Conservation (phyloP, 2,329 filamentous ascomycete species). For the Paecilomyces fulvus region DNA sequence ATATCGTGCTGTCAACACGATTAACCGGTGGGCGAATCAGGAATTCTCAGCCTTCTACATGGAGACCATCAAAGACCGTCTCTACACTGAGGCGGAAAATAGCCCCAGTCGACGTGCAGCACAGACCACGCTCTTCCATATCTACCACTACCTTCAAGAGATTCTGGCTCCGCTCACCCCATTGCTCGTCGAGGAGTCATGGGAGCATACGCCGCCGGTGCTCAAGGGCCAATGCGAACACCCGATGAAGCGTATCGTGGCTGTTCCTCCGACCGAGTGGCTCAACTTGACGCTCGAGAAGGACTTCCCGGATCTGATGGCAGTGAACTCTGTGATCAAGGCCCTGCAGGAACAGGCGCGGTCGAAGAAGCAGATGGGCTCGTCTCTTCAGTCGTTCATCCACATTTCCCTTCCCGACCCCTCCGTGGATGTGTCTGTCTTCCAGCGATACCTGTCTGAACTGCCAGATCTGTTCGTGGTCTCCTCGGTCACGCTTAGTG, state of each 20-base stretch:
- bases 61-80: constrained; percentile 80
- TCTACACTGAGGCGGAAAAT: constrained; percentile 72
- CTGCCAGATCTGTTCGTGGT: constrained; percentile 61
- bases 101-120: constrained; percentile 52
- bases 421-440: constrained; percentile 11
- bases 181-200: constrained; percentile 77
- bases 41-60: constrained; percentile 92
- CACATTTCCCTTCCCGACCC: constrained; percentile 22
- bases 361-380: constrained; percentile 63
- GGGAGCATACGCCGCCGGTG: constrained; percentile 63
- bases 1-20: constrained; percentile 61
- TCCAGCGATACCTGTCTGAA: constrained; percentile 35
- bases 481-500: constrained; percentile 50
- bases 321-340: constrained; percentile 61
- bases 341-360: constrained; percentile 65
- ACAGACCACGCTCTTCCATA: constrained; percentile 49
- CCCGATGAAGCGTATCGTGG: constrained; percentile 34
- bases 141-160: constrained; percentile 64
- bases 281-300: constrained; percentile 41
- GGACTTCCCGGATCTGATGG: constrained; percentile 33
- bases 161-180: constrained; percentile 79
- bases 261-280: constrained; percentile 25
- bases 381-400: constrained; percentile 70
- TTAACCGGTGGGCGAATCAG: constrained; percentile 73
- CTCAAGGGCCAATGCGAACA: constrained; percentile 47